Evolutionary conservation across 331 rosid species (phyloP), one percentile per base, ranked within the genome.

Genomic region (Saraca asoca): DNA sequence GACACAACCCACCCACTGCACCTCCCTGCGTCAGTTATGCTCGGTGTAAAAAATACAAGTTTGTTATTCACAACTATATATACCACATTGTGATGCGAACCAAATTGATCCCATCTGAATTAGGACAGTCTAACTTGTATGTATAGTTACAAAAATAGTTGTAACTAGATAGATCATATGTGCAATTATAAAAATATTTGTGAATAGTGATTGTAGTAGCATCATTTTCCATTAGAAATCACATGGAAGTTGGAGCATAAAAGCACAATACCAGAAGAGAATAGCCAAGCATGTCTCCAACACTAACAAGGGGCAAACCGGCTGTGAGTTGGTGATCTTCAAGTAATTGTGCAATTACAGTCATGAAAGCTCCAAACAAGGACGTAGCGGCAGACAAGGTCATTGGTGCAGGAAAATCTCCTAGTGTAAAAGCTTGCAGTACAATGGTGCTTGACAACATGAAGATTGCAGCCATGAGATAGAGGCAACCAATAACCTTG

Each of bases 371-470:
- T 7, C 90, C 94, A 20, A 87, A 51, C 62, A 89, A 76, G 18
- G 98, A 87, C 19, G 91, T 89, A 45, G 81, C 51, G 11, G 90
- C 91, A 33, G 88, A 66, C 70, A 87, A 58, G 7, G 96, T 79
- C 77, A 92, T 68, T 0, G 98, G 98, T 49, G 95, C 95, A 7
- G 98, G 94, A 78, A 92, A 87, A 42, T 81, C 85, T 35, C 78
- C 72, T 59, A 92, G 80, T 12, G 85, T 77, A 51, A 80, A 75
- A 62, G 95, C 95, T 96, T 92, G 96, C 68, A 92, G 58, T 15
- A 89, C 95, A 38, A 79, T 54, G 16, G 15, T 79, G 82, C 59
- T 64, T 43, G 98, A 92, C 73, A 89, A 72, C 14, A 78, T 54
- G 35, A 89, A 59, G 42, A 92, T 73, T 2, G 95, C 79, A 6